These are phyloP conservation scores for Spiromastix sp. DNA, from an alignment of 2,329 filamentous ascomycete genomes.

Conservation along the genomic window DNA sequence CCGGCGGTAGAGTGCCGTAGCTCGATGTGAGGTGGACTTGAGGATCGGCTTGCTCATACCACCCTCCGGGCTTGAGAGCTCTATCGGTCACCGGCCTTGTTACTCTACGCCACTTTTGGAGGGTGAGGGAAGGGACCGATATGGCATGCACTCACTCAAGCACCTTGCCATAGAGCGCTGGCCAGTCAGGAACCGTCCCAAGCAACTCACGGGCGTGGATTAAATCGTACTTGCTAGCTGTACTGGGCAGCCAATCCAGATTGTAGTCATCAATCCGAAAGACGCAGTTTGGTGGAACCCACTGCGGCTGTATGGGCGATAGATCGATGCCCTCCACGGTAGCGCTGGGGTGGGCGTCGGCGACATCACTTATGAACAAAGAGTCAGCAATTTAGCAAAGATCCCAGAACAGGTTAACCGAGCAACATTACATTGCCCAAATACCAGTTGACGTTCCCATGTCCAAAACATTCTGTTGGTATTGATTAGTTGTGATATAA, in stretches of 20 bases:
- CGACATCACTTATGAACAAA: too few species aligned
- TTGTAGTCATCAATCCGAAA: conserved; percentile 10
- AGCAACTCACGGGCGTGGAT: conserved; percentile 5
- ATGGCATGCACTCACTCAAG: neutral
- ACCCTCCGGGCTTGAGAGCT: neutral
- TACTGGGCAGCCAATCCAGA: too few species aligned
- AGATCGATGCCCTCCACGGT: conserved; percentile 35
- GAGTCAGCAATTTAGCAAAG: too few species aligned
- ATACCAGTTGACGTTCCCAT: neutral
- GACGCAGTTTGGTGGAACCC: conserved; percentile 14
- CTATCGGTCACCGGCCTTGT: too few species aligned
- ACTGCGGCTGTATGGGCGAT: conserved; percentile 34
- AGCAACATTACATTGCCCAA: neutral
- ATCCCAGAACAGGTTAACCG: too few species aligned
- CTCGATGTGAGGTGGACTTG: neutral
- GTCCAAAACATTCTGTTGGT: neutral
- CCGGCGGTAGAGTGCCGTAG: neutral
- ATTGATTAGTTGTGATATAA: neutral
- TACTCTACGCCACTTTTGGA: too few species aligned
- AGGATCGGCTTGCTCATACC: neutral
- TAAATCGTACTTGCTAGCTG: conserved; percentile 11
- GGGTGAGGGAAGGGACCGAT: too few species aligned
- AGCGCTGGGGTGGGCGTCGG: conserved; percentile 21
- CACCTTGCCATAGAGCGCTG: neutral
- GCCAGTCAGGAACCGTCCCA: neutral